A percentile compares a stretch with the other conserved stretches of the same genome.
Evolutionary conservation across 257 asterid genomes (phyloP).

Genomic region (Haberlea rhodopensis): DNA sequence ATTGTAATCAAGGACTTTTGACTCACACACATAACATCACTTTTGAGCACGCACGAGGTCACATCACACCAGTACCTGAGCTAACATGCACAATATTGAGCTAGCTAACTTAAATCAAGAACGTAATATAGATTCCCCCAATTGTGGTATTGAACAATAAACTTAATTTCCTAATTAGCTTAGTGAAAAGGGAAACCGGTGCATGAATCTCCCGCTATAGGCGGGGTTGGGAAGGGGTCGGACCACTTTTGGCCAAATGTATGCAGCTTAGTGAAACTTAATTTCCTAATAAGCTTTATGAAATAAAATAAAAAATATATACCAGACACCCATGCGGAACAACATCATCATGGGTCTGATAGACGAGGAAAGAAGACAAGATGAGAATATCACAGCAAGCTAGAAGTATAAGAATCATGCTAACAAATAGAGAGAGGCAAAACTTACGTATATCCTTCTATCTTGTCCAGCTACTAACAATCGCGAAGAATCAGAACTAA

Average conservation of each 20-base stretch:
- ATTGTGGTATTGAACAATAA: neutral
- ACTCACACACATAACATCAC: neutral
- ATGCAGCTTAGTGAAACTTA: too few relatives aligned
- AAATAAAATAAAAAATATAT: neutral
- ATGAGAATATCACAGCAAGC: slow-evolving; percentile 7
- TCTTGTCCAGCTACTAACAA: slow-evolving; percentile 84
- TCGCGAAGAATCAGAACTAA: slow-evolving; percentile 81
- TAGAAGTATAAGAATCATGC: slow-evolving; percentile 7
- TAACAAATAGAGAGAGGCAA: slow-evolving; percentile 16
- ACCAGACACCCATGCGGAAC: neutral
- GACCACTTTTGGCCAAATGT: too few relatives aligned
- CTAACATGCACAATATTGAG: neutral
- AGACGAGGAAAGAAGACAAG: slow-evolving; percentile 2
- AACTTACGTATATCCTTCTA: slow-evolving; percentile 73
- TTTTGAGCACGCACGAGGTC: too few relatives aligned
- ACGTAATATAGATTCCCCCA: neutral
- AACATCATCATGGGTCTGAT: too few relatives aligned
- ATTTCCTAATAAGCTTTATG: too few relatives aligned
- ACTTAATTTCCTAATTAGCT: neutral
- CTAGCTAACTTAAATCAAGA: neutral
- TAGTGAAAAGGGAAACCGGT: too few relatives aligned
- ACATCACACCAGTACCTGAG: neutral
- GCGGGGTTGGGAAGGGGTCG: too few relatives aligned
- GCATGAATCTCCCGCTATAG: too few relatives aligned
- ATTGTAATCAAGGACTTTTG: neutral